Evolutionary conservation across 768 basidiomycete genomes (phyloP), one percentile per base, ranked within the genome.

Genomic region (Suillus alpinus): DNA sequence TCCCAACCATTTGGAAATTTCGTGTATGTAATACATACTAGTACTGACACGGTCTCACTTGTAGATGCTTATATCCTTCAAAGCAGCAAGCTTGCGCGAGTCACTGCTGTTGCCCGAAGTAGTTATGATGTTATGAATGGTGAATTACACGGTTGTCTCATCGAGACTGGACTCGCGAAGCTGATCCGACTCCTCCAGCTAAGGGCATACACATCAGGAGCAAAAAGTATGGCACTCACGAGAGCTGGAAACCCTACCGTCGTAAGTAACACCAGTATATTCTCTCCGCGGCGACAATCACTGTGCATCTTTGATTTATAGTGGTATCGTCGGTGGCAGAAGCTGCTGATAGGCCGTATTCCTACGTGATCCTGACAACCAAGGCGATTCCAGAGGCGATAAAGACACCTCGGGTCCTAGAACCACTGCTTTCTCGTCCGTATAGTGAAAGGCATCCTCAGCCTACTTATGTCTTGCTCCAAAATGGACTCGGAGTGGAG

Each of bases 81-180:
- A 39, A 26, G 23, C 6, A 55, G 53, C 23, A 55, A 55, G 12
- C 75, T 80, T 34, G 87, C 82, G 1, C 78, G 83, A 29, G 85
- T 93, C 9, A 92, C 91, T 1, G 86, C 79, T 18, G 87, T 92
- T 1, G 91, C 90, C 2, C 73, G 91, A 59, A 85, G 89, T 56
- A 89, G 91, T 61, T 88, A 83, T 67, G 79, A 85, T 13, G 72
- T 77, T 2, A 78, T 86, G 9, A 55, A 55, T n/a, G 23, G 53
- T 55, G 6, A 12, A 6, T 10, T 8, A 47, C 58, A n/a, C n/a
- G n/a, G 6, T 26, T 32, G 16, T 59, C 26, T 58, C 26, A 12
- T 37, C 18, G 9, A n/a, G 12, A 20, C 20, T 20, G 20, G 12
- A 37, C 20, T 37, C 36, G 10, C 14, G 14, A 41, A 44, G 26